phyloP scores from a whole-genome alignment of 2,329 filamentous ascomycete species.

The Cladosporium sp. region DNA sequence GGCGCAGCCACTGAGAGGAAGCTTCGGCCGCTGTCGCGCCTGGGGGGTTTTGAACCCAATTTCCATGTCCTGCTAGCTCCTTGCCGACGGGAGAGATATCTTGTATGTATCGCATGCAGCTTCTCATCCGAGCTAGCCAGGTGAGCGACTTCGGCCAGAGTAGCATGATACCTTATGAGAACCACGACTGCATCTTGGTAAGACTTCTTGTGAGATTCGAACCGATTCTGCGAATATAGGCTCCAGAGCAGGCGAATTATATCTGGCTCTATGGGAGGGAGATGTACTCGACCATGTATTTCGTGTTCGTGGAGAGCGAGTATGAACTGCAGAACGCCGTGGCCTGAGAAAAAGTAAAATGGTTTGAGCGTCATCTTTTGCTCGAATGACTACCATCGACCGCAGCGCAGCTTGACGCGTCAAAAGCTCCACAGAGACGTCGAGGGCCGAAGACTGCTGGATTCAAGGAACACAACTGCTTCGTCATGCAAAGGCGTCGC shows the following conservation, averaged over 20 bases:
- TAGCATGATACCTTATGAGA: not conserved
- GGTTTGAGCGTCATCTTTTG: not conserved
- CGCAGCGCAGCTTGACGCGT: too few relatives aligned
- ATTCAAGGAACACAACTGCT: not conserved
- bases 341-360: not conserved
- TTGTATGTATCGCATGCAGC: not conserved
- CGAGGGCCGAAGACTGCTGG: not conserved
- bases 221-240: not conserved
- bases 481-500: not conserved
- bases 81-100: not conserved
- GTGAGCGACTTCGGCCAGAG: not conserved
- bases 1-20: not conserved
- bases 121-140: not conserved
- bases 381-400: too few relatives aligned
- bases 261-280: too few relatives aligned
- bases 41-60: not conserved
- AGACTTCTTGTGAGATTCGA: not conserved
- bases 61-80: not conserved
- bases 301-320: not conserved
- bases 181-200: not conserved
- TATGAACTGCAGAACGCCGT: not conserved
- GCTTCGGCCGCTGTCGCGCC: not conserved
- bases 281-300: too few relatives aligned
- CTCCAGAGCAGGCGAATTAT: too few relatives aligned
- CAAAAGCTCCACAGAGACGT: not conserved